These are phyloP conservation scores for Miscanthus sacchariflorus DNA, from an alignment of 202 grass and related monocot species.

Conservation along the genomic window DNA sequence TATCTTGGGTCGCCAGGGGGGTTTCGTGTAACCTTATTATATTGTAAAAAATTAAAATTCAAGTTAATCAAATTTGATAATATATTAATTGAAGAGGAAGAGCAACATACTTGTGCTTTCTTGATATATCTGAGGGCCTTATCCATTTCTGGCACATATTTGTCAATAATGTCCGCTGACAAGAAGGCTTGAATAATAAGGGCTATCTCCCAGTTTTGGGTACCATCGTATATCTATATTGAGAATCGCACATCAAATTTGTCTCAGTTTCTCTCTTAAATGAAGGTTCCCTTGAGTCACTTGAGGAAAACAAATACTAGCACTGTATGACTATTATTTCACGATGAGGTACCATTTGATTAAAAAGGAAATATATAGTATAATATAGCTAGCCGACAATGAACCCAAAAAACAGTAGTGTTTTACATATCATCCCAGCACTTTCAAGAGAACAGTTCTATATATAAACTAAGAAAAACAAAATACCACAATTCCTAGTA, in stretches of 20 bases:
- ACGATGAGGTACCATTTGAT: no score
- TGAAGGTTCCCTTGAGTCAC: no score
- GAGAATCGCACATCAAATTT: not conserved
- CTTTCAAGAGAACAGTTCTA: no score
- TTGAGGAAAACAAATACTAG: no score
- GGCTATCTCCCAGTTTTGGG: constrained; percentile 51
- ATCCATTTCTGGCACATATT: constrained; percentile 39
- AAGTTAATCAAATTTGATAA: not conserved
- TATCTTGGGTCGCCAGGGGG: constrained; percentile 49
- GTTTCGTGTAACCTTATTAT: constrained; percentile 40
- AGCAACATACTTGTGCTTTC: constrained; percentile 42
- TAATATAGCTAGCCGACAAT: no score
- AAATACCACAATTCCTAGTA: no score
- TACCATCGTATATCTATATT: constrained; percentile 20
- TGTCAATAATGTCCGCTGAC: constrained; percentile 29
- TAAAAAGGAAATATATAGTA: no score
- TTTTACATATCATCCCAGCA: no score
- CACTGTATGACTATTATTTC: no score
- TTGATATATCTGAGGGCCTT: constrained; percentile 52
- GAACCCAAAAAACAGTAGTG: no score
- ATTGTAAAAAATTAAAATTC: not conserved
- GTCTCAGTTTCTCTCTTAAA: not conserved
- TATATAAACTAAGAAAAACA: no score
- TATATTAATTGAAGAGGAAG: not conserved
- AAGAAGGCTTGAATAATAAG: constrained; percentile 54